Evolutionary conservation across 345 rosid species (phyloP).

Genomic region (Euphorbia pulcherrima): DNA sequence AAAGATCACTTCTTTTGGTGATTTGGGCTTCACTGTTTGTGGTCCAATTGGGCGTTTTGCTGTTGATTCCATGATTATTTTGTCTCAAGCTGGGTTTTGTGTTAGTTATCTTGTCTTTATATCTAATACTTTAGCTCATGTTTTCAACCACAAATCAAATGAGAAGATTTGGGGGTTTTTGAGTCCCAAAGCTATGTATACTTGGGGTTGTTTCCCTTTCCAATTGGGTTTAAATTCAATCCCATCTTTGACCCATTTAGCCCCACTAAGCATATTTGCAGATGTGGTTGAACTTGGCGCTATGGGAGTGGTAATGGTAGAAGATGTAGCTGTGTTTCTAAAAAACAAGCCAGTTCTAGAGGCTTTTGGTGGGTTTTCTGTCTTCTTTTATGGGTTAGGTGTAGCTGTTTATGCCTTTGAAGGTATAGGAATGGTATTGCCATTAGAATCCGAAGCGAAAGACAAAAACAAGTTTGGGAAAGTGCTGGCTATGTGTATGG

Average conservation of each 20-base stretch:
- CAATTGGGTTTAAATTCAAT: slow-evolving; percentile 76
- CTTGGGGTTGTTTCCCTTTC: slow-evolving; percentile 79
- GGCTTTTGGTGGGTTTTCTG: slow-evolving; percentile 56
- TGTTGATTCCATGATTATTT: slow-evolving; percentile 61
- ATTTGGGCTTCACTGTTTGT: slow-evolving; percentile 72
- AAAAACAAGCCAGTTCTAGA: slow-evolving; percentile 40
- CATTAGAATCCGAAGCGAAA: slow-evolving; percentile 60
- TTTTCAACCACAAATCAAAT: slow-evolving; percentile 34
- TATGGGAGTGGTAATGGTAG: slow-evolving; percentile 60
- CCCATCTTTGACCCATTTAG: slow-evolving; percentile 69
- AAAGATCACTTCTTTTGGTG: slow-evolving; percentile 67
- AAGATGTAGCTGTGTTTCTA: slow-evolving; percentile 43
- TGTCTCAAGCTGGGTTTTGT: slow-evolving; percentile 82
- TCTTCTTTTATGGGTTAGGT: slow-evolving; percentile 74
- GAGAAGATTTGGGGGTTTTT: slow-evolving; percentile 43
- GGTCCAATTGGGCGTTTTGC: slow-evolving; percentile 56
- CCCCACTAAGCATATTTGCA: slow-evolving; percentile 87
- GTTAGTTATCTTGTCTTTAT: slow-evolving; percentile 78
- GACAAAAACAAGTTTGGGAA: slow-evolving; percentile 56
- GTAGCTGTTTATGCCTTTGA: slow-evolving; percentile 76
- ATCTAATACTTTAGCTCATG: slow-evolving; percentile 48
- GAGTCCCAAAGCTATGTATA: slow-evolving; percentile 50
- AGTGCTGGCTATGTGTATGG: slow-evolving; percentile 49
- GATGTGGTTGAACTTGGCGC: slow-evolving; percentile 78
- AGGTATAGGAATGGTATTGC: slow-evolving; percentile 76